Conservation (phyloP, 2,329 filamentous ascomycete species). For the Aspergillus latus region DNA sequence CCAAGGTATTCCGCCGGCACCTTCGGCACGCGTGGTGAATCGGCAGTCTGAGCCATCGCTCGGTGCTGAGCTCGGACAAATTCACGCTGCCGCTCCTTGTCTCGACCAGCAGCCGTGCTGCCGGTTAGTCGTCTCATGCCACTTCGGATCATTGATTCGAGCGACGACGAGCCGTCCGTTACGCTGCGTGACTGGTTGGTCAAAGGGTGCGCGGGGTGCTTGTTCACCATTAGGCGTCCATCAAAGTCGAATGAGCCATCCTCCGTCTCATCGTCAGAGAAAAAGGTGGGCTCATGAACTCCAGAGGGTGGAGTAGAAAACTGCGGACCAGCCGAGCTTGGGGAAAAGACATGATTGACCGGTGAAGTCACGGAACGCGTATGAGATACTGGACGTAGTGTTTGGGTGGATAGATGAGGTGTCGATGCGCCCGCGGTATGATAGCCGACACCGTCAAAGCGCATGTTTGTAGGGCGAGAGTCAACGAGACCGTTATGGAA, state of each 20-base stretch:
- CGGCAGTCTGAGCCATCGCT: slow-evolving; percentile 38
- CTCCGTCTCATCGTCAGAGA: slow-evolving; percentile 75
- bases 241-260: slow-evolving; percentile 80
- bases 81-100: slow-evolving; percentile 48
- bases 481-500: slow-evolving; percentile 91
- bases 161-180: slow-evolving; percentile 44
- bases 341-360: slow-evolving; percentile 50
- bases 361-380: slow-evolving; percentile 83
- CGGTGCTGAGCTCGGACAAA: slow-evolving; percentile 45
- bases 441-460: slow-evolving; percentile 50
- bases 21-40: slow-evolving; percentile 48
- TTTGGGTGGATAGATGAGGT: slow-evolving; percentile 31
- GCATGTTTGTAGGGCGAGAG: slow-evolving; percentile 57
- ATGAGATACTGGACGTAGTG: slow-evolving; percentile 68
- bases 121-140: slow-evolving; percentile 50
- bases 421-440: slow-evolving; percentile 48
- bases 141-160: slow-evolving; percentile 47
- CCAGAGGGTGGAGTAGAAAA: slow-evolving; percentile 50
- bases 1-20: slow-evolving; percentile 49
- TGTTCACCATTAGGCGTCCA: slow-evolving; percentile 55
- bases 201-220: slow-evolving; percentile 23
- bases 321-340: slow-evolving; percentile 49
- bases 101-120: slow-evolving; percentile 40
- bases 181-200: slow-evolving; percentile 32
- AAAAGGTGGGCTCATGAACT: slow-evolving; percentile 58